phyloP scores from a whole-genome alignment of 768 basidiomycete species.

The Zangia roseola region DNA sequence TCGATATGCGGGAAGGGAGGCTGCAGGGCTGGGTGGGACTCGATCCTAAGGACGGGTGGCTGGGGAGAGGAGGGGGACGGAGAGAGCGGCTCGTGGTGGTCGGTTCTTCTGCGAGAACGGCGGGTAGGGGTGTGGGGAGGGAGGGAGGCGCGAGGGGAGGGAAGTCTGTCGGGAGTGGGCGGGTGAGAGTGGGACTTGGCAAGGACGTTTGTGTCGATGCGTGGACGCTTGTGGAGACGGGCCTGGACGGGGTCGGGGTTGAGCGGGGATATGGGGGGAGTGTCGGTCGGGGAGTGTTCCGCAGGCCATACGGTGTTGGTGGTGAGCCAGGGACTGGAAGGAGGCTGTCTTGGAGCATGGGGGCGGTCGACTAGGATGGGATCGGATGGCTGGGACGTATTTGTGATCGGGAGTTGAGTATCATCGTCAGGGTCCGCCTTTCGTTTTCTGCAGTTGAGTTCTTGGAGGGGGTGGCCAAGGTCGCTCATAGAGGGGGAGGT shows the following conservation, averaged over 20 bases:
- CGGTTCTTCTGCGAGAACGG: constrained; percentile 28
- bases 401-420: constrained; percentile 30
- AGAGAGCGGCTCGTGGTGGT: constrained; percentile 31
- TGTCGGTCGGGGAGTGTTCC: constrained; percentile 34
- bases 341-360: constrained; percentile 43
- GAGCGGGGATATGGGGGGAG: constrained; percentile 40
- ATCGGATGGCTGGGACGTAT: constrained; percentile 31
- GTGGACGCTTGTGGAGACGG: constrained; percentile 31
- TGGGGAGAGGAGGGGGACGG: constrained; percentile 24
- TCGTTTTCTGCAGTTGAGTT: constrained; percentile 60
- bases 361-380: constrained; percentile 37
- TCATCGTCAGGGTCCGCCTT: constrained; percentile 58
- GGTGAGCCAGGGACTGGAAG: constrained; percentile 29
- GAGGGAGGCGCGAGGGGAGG: constrained; percentile 14
- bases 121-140: constrained; percentile 29
- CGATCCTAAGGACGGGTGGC: constrained; percentile 23
- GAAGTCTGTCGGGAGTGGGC: constrained; percentile 10
- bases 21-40: constrained; percentile 28
- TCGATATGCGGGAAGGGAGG: constrained; percentile 37
- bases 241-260: constrained; percentile 30
- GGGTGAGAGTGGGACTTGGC: constrained; percentile 11
- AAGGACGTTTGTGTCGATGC: constrained; percentile 25
- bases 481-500: constrained; percentile 58
- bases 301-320: constrained; percentile 40
- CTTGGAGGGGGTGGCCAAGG: constrained; percentile 51